Conservation (phyloP, 139 green algal genomes). For the Chlorella vulgaris region DNA sequence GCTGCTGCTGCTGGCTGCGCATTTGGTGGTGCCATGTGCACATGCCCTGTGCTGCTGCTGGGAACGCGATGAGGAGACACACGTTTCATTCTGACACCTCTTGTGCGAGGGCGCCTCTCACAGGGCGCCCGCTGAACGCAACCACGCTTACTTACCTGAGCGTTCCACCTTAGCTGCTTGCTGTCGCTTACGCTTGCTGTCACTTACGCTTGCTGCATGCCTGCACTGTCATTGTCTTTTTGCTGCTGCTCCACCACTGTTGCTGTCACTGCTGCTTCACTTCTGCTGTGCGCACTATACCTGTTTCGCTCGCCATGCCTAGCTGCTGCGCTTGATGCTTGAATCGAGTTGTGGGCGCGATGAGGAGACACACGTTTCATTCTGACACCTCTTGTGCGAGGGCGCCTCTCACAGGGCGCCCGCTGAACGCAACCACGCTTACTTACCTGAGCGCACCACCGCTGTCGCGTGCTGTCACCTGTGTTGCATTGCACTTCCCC, state of each 20-base stretch:
- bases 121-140: constrained; percentile 31
- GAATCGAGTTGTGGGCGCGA: too few species aligned
- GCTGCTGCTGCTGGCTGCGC: not conserved
- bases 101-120: constrained; percentile 33
- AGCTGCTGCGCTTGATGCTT: too few species aligned
- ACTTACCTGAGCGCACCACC: not conserved
- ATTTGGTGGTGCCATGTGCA: too few species aligned
- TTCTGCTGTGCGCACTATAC: too few species aligned
- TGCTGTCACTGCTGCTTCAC: too few species aligned
- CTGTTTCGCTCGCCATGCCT: too few species aligned
- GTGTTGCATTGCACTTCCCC: too few species aligned
- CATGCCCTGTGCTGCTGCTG: not conserved
- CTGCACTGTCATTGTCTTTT: too few species aligned
- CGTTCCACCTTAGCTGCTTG: too few species aligned
- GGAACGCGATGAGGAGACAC: constrained; percentile 18
- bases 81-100: constrained; percentile 28
- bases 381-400: constrained; percentile 43
- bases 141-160: constrained; percentile 11
- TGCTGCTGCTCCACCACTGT: too few species aligned
- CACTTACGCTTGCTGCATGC: not conserved
- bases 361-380: constrained; percentile 8
- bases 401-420: constrained; percentile 6
- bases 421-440: constrained; percentile 34
- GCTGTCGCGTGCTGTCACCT: too few species aligned
- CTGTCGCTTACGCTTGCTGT: too few species aligned